Percentiles rank a stretch among this genome's conserved stretches.
phyloP scores from a whole-genome alignment of 2,329 filamentous ascomycete genomes.

The Colletotrichum tanaceti region DNA sequence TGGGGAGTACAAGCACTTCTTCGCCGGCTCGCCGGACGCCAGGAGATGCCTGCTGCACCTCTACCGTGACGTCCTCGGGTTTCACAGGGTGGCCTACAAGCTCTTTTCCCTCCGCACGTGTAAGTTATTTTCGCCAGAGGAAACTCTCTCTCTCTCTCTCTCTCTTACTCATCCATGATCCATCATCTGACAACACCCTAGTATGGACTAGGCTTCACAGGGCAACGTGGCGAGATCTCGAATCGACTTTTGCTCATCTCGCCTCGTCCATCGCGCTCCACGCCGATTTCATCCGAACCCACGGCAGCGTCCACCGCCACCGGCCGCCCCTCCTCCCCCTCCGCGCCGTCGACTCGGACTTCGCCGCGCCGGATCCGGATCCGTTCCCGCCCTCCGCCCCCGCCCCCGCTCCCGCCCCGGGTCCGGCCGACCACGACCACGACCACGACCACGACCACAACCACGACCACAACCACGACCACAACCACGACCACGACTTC shows the following conservation, averaged over 20 bases:
- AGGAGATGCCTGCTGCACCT: slow-evolving; percentile 22
- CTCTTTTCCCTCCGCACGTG: slow-evolving; percentile 27
- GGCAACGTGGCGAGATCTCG: slow-evolving; percentile 32
- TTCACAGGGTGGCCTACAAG: slow-evolving; percentile 24
- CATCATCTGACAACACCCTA: background rate
- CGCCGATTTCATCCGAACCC: background rate
- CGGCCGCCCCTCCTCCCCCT: background rate
- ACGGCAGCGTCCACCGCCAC: slow-evolving; percentile 1
- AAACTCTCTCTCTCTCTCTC: too few species aligned
- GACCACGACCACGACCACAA: too few species aligned
- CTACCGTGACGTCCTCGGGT: slow-evolving; percentile 31
- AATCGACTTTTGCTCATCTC: slow-evolving; percentile 21
- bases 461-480: too few species aligned
- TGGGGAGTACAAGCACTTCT: slow-evolving; percentile 8
- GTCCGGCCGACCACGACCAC: too few species aligned
- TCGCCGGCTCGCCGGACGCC: background rate
- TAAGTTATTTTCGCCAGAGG: slow-evolving; percentile 12
- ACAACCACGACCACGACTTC: background rate
- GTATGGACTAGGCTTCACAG: slow-evolving; percentile 32
- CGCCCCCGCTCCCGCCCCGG: background rate
- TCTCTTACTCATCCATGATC: too few species aligned
- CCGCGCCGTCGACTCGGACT: slow-evolving; percentile 11
- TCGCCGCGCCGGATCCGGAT: too few species aligned
- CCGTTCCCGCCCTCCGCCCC: too few species aligned
- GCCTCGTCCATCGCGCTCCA: slow-evolving; percentile 12